Base-by-base conservation (phyloP, 1,284 basidiomycete genomes). In the Apiotrichum gracile region DNA sequence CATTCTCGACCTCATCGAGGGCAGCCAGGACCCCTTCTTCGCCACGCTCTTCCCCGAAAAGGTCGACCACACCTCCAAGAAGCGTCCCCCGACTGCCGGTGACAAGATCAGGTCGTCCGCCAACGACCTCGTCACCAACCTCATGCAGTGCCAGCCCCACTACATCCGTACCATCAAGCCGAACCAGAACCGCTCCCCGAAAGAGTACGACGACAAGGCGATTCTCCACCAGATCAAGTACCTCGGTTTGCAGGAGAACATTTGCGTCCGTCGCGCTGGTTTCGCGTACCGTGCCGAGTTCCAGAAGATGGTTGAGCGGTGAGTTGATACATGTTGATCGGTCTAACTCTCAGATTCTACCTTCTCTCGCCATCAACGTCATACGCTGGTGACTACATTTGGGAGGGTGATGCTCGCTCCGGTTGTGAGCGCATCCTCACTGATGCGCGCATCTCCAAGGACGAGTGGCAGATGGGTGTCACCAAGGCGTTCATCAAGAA, bases 401-500 rank as follows among this genome's bases (percentile, higher is more conserved):
- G 94, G 94, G 79, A 84, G 52, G 91, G 93, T 5, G 90, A 97
- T 67, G 71, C 91, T 7, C 86, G 86, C 68, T 88, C 90, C 10
- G 94, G 91, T 19, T 99, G 94, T 69, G 85, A 93, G 76, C 84
- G 85, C 62, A 98, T 99, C 60, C 78, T 98, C 46, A 88, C 82
- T 60, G 94, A 98, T 68, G 94, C 92, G 16, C 93, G 93, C 41
- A 98, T 99, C 63, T 83, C 90, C 3, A 86, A 84, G 65, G 94
- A 97, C 52, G 93, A 99, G 75, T 99, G 94, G 94, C 94, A 99
- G 76, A 96, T 98, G 91, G 94, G 96, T 61, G 84, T 87, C 3
- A 96, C 94, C 13, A 98, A 99, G 70, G 94, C 94, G 0, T 99
- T 99, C 74, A 98, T 99, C 78, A 98, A 98, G 81, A 97, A 94